These are phyloP conservation scores for Penicillium angulare DNA, from an alignment of 495 filamentous ascomycete genomes.

Conservation along the genomic window DNA sequence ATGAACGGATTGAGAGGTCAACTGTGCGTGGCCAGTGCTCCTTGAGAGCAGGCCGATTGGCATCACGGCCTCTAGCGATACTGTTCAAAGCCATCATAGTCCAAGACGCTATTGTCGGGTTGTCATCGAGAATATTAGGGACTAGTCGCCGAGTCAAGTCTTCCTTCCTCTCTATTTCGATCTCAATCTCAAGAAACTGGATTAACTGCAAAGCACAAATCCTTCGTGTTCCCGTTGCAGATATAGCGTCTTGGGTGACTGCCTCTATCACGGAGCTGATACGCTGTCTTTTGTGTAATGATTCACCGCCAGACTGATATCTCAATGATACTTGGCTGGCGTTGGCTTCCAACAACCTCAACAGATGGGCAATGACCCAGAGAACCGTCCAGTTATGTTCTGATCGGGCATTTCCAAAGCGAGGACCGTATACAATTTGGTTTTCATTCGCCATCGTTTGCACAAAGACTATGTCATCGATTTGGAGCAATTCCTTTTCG, in stretches of 20 bases:
- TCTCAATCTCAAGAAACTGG: slow-evolving; percentile 59
- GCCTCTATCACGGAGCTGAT: slow-evolving; percentile 57
- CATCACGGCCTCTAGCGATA: slow-evolving; percentile 28
- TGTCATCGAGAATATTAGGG: slow-evolving; percentile 55
- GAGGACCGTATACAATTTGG: slow-evolving; percentile 35
- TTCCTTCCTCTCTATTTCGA: slow-evolving; percentile 39
- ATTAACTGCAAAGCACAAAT: slow-evolving; percentile 76
- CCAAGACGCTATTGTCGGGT: slow-evolving; percentile 55
- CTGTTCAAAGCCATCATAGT: slow-evolving; percentile 62
- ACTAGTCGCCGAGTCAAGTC: slow-evolving; percentile 47
- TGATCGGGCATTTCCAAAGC: slow-evolving; percentile 41
- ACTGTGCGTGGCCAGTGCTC: slow-evolving; percentile 69
- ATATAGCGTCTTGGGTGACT: slow-evolving; percentile 59
- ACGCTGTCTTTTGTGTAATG: slow-evolving; percentile 59
- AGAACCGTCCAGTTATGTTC: slow-evolving; percentile 50
- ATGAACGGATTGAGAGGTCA: slow-evolving; percentile 67
- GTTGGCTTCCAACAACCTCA: slow-evolving; percentile 30
- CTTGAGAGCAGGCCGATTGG: slow-evolving; percentile 28
- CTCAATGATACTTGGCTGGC: slow-evolving; percentile 7
- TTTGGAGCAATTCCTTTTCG: slow-evolving; percentile 69
- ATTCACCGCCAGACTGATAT: slow-evolving; percentile 18
- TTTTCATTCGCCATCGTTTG: slow-evolving; percentile 17
- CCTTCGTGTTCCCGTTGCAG: slow-evolving; percentile 52
- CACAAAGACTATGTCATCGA: slow-evolving; percentile 68
- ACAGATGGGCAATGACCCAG: slow-evolving; percentile 37